Evolutionary conservation across 768 basidiomycete species (phyloP).

Genomic region (Suillus spraguei): DNA sequence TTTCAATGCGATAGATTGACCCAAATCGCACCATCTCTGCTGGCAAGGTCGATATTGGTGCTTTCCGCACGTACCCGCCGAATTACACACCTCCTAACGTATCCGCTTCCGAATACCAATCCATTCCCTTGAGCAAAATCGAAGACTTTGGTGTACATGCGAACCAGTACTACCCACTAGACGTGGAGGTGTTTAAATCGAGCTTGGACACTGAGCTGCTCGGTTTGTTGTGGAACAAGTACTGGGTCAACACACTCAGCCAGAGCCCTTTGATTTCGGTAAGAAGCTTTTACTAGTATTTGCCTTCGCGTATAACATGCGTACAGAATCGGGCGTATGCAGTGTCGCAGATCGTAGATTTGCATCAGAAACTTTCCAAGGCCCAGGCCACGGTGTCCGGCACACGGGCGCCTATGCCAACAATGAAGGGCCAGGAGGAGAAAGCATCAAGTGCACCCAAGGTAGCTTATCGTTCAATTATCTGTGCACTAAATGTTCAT

Average conservation of each 20-base stretch:
- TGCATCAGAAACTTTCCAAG: conserved; percentile 86
- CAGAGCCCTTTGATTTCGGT: conserved; percentile 93
- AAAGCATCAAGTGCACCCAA: conserved; percentile 36
- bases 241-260: conserved; percentile 97
- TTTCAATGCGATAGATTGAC: conserved; percentile 66
- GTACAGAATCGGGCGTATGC: conserved; percentile 92
- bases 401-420: conserved; percentile 60
- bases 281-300: conserved; percentile 23
- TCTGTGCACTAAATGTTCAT: conserved; percentile 3
- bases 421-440: conserved; percentile 54
- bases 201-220: conserved; percentile 85
- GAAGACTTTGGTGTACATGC: conserved; percentile 99
- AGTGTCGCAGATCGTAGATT: conserved; percentile 86
- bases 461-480: conserved; percentile 31
- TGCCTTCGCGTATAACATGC: background rate
- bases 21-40: conserved; percentile 98
- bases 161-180: conserved; percentile 92
- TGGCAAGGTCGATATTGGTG: conserved; percentile 98
- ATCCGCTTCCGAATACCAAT: conserved; percentile 85
- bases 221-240: conserved; percentile 96
- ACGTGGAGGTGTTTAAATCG: conserved; percentile 95
- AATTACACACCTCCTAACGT: conserved; percentile 83
- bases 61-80: conserved; percentile 97
- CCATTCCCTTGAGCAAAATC: conserved; percentile 94
- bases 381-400: conserved; percentile 59